Evolutionary conservation across 352 stramenopile species (phyloP), one percentile per base, ranked within the genome.

Genomic region (Phytopythium mirpurense): DNA sequence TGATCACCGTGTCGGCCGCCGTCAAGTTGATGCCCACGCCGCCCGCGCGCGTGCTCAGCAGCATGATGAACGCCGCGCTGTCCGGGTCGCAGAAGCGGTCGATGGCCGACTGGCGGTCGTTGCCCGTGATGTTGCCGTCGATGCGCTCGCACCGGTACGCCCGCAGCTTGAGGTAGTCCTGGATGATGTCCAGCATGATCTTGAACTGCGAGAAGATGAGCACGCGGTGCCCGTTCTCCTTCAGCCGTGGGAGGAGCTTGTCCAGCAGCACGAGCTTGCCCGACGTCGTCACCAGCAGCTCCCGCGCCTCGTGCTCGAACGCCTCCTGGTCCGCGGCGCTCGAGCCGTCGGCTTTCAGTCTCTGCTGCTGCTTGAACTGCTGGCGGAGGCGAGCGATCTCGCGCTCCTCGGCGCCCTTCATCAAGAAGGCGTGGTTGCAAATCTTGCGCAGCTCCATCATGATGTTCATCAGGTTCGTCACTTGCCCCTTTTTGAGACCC

Each of bases 191-290:
- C 46, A 99, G 78, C 97, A 99, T 99, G 42, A 98, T 98, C 68
- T 98, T 98, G 70, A 98, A 96, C 73, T 99, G 98, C 7, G 90
- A 98, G 68, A 99, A 99, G 19, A 99, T 92, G 11, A 99, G 69
- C 26, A 99, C 92, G 18, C 96, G 84, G 59, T 99, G 97, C 4
- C 95, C 95, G 42, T 98, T 95, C 56, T 88, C 80, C 62, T 98
- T 90, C 14, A 99, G 70, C 6, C 93, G 86, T 12, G 96, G 96
- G 6, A 99, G 79, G 10, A 99, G 70, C 60, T 99, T 99, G 72
- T 99, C 97, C 24, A 99, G 72, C 15, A 99, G 69, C 43, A 99
- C 91, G 9, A 99, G 71, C 65, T 99, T 99, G 3, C 97, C 98
- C 4, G 93, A 98, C 27, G 88, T 85, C 19, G 85, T 90, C 12